phyloP scores from a whole-genome alignment of 108 stramenopile species.

The Fistulifera pelliculosa region DNA sequence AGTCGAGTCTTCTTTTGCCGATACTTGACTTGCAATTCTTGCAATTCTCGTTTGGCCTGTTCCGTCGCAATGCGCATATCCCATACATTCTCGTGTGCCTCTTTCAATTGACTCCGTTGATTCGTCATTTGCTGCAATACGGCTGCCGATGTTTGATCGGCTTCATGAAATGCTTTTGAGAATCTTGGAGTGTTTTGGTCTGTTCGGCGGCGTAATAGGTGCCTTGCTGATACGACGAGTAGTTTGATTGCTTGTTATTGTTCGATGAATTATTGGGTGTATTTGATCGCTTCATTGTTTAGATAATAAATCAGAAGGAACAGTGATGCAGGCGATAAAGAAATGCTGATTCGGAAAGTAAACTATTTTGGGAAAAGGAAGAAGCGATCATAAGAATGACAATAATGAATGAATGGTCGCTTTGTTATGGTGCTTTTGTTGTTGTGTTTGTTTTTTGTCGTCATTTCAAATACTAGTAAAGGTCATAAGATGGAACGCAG shows the following conservation, averaged over 20 bases:
- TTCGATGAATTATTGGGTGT: constrained; percentile 10
- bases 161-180: constrained; percentile 71
- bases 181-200: constrained; percentile 58
- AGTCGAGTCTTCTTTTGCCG: constrained; percentile 55
- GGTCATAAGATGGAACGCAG: too few relatives aligned
- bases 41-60: constrained; percentile 58
- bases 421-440: too few relatives aligned
- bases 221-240: constrained; percentile 39
- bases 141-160: constrained; percentile 70
- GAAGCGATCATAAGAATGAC: too few relatives aligned
- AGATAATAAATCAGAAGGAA: too few relatives aligned
- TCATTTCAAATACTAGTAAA: too few relatives aligned
- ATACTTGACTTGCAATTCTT: constrained; percentile 58
- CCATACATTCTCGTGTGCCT: constrained; percentile 78
- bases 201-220: constrained; percentile 69
- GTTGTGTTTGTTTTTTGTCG: too few relatives aligned
- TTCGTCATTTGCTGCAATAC: constrained; percentile 64
- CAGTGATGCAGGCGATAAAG: too few relatives aligned
- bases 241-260: too few relatives aligned
- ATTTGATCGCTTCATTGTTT: constrained; percentile 8
- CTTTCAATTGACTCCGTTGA: constrained; percentile 73
- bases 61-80: constrained; percentile 72
- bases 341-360: too few relatives aligned
- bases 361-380: too few relatives aligned
- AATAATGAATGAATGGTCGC: too few relatives aligned